Base-by-base conservation (phyloP, 73 alveolate genomes). In the Blepharisma japonicum region DNA sequence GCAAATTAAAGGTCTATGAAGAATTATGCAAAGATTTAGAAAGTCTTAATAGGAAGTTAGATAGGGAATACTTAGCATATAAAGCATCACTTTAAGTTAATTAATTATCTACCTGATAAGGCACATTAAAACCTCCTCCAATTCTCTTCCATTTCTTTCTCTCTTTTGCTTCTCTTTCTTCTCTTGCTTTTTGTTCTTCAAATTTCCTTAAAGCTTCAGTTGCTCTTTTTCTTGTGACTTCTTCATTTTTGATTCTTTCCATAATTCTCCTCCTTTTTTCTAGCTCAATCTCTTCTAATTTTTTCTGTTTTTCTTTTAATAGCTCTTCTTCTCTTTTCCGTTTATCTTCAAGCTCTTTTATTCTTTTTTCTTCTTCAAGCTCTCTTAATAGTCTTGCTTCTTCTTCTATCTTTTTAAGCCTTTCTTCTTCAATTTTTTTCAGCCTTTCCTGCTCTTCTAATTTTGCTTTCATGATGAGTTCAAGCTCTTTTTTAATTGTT, bases 111-210 rank as follows among this genome's bases (percentile, higher is more conserved):
- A 61, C 49, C 18, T 14, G 14, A 61, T 2, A 61, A 9, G 74
- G 74, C 14, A 61, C 74, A 14, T 8, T 25, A 25, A 61, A 61
- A 5, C 74, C 74, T 20, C 74, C 74, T 20, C 74, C 74, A 18
- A 39, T 61, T 25, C 74, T 61, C 23, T 61, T 61, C 74, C 74
- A 61, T 25, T 25, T 14, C 23, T 61, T 61, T 9, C 23, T n/a
- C 3, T 61, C 49, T 18, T 25, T 14, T 0, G 39, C 11, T 25
- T 61, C 23, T 61, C 23, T 61, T 18, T 14, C 11, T 25, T 61
- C 23, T 61, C 5, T 61, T 18, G 39, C 38, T 14, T 61, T n/a
- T 61, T 61, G 47, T 61, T 61, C 74, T 61, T n/a, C 74, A 18
- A 61, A 39, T 39, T 61, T 61, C 74, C 23, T n/a, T 9, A 61